Conservation (phyloP, 106 monocot genomes). For the Apostasia ramifera region DNA sequence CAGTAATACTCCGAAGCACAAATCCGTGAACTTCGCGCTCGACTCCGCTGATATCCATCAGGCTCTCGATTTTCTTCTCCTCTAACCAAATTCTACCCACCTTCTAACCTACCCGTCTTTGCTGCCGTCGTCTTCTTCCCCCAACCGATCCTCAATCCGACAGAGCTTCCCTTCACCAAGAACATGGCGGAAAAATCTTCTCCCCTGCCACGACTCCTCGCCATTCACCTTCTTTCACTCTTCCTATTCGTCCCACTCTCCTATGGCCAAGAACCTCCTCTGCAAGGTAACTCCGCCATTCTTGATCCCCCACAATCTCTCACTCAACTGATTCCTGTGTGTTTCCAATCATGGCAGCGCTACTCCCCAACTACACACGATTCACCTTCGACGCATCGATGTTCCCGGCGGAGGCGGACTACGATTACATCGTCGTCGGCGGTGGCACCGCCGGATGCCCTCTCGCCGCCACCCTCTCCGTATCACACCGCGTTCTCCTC, state of each 20-base stretch:
- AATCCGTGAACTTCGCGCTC: no score
- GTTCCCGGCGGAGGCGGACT: slow-evolving; percentile 40
- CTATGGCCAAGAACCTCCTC: neutral
- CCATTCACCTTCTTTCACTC: slow-evolving; percentile 1
- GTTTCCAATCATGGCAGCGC: neutral
- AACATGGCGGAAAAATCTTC: slow-evolving; percentile 1
- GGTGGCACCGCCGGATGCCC: slow-evolving; percentile 81
- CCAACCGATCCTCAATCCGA: neutral
- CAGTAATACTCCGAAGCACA: no score
- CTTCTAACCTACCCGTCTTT: slow-evolving; percentile 1
- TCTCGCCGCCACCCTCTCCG: slow-evolving; percentile 64
- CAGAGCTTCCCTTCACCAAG: neutral
- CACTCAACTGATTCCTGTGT: neutral
- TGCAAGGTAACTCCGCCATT: neutral
- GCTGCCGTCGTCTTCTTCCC: neutral
- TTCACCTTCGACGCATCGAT: slow-evolving; percentile 50
- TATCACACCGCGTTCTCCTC: slow-evolving; percentile 33
- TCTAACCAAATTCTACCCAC: neutral
- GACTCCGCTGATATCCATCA: no score
- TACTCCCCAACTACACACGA: slow-evolving; percentile 20
- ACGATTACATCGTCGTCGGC: slow-evolving; percentile 80
- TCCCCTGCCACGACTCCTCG: neutral
- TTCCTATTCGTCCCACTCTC: slow-evolving; percentile 3
- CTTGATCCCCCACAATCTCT: neutral
- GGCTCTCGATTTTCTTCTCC: neutral